Evolutionary conservation across 306 rosid genomes (phyloP).

Genomic region (Styphnolobium japonicum): DNA sequence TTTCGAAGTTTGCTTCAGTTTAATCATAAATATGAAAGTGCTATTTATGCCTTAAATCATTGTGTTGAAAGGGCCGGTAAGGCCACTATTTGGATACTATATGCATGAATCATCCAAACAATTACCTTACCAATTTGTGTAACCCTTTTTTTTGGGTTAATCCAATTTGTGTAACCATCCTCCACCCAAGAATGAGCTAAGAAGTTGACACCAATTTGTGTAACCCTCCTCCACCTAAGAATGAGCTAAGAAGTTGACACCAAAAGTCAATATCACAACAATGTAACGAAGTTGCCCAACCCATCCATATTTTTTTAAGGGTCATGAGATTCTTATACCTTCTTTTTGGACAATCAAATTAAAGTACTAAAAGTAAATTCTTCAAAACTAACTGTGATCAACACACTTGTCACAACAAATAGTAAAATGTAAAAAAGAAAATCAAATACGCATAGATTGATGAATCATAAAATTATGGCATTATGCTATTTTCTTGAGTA

Average conservation of each 20-base stretch:
- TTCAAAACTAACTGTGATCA: background rate
- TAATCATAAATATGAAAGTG: no score
- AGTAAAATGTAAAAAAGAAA: background rate
- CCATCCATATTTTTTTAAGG: background rate
- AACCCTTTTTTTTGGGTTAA: no score
- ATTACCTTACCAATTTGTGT: no score
- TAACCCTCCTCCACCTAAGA: no score
- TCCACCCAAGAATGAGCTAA: no score
- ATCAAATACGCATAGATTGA: background rate
- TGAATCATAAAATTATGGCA: background rate
- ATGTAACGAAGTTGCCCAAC: background rate
- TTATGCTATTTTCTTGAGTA: background rate
- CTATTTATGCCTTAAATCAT: background rate
- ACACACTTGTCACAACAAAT: background rate
- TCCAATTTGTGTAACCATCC: no score
- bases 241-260: background rate
- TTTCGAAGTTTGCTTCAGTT: no score
- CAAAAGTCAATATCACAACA: background rate
- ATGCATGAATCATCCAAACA: background rate
- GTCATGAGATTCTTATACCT: background rate
- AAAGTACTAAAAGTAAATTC: background rate
- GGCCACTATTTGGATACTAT: background rate
- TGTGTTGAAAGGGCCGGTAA: background rate
- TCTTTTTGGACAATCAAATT: background rate
- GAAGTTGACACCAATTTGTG: no score